Percentiles rank a stretch among this genome's conserved stretches.
Conservation (phyloP, 768 basidiomycete species). For the Strobilomyces echinocephalus region DNA sequence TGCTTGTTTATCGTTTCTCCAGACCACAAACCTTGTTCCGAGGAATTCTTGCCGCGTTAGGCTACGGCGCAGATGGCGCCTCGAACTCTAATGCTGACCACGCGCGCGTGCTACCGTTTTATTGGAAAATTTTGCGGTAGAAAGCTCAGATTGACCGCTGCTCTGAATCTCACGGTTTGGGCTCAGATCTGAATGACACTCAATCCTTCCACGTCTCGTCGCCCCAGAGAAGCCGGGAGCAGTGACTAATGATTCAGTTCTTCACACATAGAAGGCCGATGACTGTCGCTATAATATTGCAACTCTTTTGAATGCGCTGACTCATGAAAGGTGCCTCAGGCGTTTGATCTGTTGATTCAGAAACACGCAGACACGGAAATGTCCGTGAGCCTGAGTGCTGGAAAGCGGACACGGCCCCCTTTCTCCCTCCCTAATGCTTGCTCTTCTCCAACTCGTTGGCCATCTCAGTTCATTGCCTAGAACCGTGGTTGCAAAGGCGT, state of each 20-base stretch:
- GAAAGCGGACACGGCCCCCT: background rate
- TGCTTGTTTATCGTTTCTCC: slow-evolving; percentile 9
- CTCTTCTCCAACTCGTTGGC: background rate
- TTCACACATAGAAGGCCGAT: background rate
- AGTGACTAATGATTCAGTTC: slow-evolving; percentile 7
- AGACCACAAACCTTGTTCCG: slow-evolving; percentile 21
- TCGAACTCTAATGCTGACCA: slow-evolving; percentile 2
- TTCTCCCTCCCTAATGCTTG: background rate
- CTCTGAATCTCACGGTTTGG: slow-evolving; percentile 8
- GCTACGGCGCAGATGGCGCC: background rate
- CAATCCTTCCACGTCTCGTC: background rate
- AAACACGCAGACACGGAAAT: slow-evolving; percentile 12
- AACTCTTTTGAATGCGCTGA: background rate
- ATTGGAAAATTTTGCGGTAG: background rate
- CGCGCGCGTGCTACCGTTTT: slow-evolving; percentile 8
- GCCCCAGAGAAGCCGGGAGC: slow-evolving; percentile 1
- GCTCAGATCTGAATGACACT: slow-evolving; percentile 7
- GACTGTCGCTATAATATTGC: too few species aligned
- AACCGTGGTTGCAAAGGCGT: background rate
- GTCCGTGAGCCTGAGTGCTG: slow-evolving; percentile 6
- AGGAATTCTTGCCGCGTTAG: background rate
- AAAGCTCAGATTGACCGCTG: slow-evolving; percentile 1
- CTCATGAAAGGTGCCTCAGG: slow-evolving; percentile 8
- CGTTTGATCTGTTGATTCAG: slow-evolving; percentile 9
- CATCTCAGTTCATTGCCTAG: background rate